A percentile compares a stretch with the other conserved stretches of the same genome.
These are phyloP conservation scores for Serendipita indica DNA, from an alignment of 768 basidiomycete species.

Conservation along the genomic window DNA sequence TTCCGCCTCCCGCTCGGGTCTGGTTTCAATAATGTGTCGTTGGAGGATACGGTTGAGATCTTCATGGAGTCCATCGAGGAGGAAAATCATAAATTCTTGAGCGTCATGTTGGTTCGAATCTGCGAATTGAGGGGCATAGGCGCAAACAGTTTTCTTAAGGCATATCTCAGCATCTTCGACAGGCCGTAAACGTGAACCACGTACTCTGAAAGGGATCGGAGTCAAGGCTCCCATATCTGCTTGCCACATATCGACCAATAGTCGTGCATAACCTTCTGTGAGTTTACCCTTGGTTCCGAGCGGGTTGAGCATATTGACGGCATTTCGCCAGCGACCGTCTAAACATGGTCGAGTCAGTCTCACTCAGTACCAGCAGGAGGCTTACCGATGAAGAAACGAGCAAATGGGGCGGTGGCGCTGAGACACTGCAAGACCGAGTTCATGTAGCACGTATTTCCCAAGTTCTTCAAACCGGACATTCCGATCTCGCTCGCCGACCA, in stretches of 20 bases:
- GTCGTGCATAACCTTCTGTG: constrained; percentile 64
- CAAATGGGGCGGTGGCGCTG: constrained; percentile 85
- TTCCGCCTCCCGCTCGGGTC: constrained; percentile 70
- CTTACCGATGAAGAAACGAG: constrained; percentile 80
- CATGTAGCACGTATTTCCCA: constrained; percentile 98
- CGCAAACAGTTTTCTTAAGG: constrained; percentile 42
- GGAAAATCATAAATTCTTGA: constrained; percentile 89
- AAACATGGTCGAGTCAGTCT: background rate
- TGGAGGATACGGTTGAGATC: constrained; percentile 69
- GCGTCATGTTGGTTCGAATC: constrained; percentile 92
- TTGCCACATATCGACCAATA: constrained; percentile 79
- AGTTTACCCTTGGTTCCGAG: constrained; percentile 78
- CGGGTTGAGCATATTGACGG: constrained; percentile 72
- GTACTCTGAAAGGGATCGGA: constrained; percentile 71
- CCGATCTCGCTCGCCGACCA: constrained; percentile 74
- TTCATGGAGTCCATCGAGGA: constrained; percentile 85
- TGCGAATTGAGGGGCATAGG: constrained; percentile 53
- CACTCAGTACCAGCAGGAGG: background rate
- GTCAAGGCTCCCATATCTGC: constrained; percentile 70
- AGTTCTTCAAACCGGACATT: constrained; percentile 78
- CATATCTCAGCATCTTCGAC: constrained; percentile 17
- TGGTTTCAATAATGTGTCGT: constrained; percentile 45
- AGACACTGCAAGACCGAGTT: constrained; percentile 96
- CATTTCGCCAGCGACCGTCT: constrained; percentile 71
- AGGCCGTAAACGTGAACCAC: constrained; percentile 17